Evolutionary conservation across 768 basidiomycete genomes (phyloP).

Genomic region (Pulveroboletus ravenelii): DNA sequence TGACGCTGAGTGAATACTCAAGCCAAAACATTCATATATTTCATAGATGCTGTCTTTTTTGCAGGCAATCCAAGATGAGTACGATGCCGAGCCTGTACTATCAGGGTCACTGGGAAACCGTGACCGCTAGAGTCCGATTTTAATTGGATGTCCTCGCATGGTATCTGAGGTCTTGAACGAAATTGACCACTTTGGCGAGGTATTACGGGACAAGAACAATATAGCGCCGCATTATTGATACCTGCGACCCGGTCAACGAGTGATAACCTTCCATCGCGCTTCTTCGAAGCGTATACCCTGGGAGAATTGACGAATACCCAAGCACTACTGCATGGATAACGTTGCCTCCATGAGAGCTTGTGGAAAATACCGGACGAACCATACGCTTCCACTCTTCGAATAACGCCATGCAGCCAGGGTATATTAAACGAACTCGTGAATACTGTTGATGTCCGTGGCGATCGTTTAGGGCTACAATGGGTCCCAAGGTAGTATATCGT

Average conservation of each 20-base stretch:
- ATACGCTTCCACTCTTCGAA: background rate
- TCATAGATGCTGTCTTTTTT: slow-evolving; percentile 63
- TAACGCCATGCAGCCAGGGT: background rate
- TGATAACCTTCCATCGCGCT: too few relatives aligned
- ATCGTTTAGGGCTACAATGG: background rate
- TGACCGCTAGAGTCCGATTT: background rate
- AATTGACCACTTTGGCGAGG: background rate
- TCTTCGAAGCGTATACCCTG: too few relatives aligned
- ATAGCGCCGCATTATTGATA: background rate
- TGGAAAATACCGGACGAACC: background rate
- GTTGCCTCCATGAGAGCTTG: background rate
- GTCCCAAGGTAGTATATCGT: background rate
- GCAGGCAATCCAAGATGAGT: slow-evolving; percentile 53
- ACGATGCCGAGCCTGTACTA: slow-evolving; percentile 15
- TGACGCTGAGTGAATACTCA: too few relatives aligned
- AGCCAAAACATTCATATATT: slow-evolving; percentile 3
- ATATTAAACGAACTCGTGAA: background rate
- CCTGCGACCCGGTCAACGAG: background rate
- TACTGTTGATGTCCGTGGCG: background rate
- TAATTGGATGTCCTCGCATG: too few relatives aligned
- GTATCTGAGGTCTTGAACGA: too few relatives aligned
- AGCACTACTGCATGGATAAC: too few relatives aligned
- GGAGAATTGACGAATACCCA: too few relatives aligned
- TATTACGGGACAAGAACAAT: background rate
- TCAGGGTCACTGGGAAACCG: background rate